Conservation (phyloP, 805 yeast genomes). For the Metschnikowia proteae region DNA sequence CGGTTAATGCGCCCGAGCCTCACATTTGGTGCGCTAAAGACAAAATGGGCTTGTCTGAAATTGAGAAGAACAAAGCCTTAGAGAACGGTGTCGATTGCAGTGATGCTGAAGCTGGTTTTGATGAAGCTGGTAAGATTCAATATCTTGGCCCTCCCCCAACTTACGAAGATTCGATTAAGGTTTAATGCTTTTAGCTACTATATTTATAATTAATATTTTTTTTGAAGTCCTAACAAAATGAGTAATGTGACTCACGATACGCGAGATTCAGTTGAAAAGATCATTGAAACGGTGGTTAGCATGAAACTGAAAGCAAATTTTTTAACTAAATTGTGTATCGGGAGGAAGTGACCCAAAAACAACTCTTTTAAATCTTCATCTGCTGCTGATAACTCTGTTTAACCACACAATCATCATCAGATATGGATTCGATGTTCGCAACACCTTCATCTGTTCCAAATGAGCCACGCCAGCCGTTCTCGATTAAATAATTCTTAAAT, state of each 20-base stretch:
- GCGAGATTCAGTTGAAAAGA: no score
- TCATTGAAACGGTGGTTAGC: no score
- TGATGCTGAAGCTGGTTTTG: slow-evolving; percentile 54
- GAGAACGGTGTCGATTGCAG: slow-evolving; percentile 51
- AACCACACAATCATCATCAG: slow-evolving; percentile 14
- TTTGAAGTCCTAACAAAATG: neutral
- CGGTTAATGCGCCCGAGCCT: slow-evolving; percentile 53
- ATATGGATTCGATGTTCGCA: slow-evolving; percentile 5
- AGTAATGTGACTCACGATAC: neutral
- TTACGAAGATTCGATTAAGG: slow-evolving; percentile 48
- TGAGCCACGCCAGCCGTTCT: slow-evolving; percentile 55
- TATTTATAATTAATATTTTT: slow-evolving; percentile 1
- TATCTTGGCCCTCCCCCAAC: slow-evolving; percentile 70
- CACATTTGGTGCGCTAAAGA: slow-evolving; percentile 71
- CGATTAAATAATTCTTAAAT: slow-evolving; percentile 56
- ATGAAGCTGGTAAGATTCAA: slow-evolving; percentile 52
- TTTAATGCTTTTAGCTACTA: slow-evolving; percentile 16
- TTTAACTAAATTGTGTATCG: no score
- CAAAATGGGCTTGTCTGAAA: slow-evolving; percentile 59
- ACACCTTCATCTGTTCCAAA: slow-evolving; percentile 33
- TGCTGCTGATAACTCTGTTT: slow-evolving; percentile 1
- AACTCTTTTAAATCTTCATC: neutral
- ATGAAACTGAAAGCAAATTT: neutral
- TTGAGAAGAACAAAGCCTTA: slow-evolving; percentile 54
- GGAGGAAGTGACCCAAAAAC: neutral